Evolutionary conservation across 345 rosid species (phyloP).

Genomic region (Aethionema arabicum): DNA sequence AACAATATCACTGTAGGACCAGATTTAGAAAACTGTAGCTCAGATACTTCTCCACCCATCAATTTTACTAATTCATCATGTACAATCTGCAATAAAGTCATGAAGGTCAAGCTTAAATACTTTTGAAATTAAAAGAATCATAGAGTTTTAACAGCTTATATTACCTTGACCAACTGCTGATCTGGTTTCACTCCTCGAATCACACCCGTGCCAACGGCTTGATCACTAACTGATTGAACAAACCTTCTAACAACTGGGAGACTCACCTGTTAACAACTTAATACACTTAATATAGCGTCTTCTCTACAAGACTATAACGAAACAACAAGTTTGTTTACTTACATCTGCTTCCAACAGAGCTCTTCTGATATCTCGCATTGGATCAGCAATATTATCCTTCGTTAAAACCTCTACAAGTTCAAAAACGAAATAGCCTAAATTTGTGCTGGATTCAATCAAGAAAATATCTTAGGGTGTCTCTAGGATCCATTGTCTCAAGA

Average conservation of each 20-base stretch:
- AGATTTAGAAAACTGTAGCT: slow-evolving; percentile 76
- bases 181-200: slow-evolving; percentile 93
- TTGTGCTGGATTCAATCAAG: neutral
- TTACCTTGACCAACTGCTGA: slow-evolving; percentile 94
- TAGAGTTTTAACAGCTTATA: neutral
- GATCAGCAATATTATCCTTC: slow-evolving; percentile 89
- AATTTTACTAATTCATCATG: slow-evolving; percentile 83
- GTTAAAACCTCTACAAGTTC: slow-evolving; percentile 76
- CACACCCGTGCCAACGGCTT: slow-evolving; percentile 82
- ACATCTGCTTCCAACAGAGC: slow-evolving; percentile 99
- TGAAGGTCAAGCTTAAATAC: slow-evolving; percentile 6
- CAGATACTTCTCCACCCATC: slow-evolving; percentile 99
- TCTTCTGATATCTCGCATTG: slow-evolving; percentile 97
- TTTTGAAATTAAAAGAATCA: neutral
- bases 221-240: slow-evolving; percentile 85
- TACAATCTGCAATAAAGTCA: slow-evolving; percentile 58
- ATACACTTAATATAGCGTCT: neutral
- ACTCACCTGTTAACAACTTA: slow-evolving; percentile 65
- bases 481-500: neutral
- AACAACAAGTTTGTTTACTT: slow-evolving; percentile 35
- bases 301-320: neutral
- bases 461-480: neutral
- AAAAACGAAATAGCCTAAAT: slow-evolving; percentile 12
- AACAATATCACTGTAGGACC: slow-evolving; percentile 81
- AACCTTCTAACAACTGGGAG: slow-evolving; percentile 97